Evolutionary conservation across 164 flowering plant species (phyloP), one percentile per base, ranked within the genome.

Genomic region (Vitis labrusca): DNA sequence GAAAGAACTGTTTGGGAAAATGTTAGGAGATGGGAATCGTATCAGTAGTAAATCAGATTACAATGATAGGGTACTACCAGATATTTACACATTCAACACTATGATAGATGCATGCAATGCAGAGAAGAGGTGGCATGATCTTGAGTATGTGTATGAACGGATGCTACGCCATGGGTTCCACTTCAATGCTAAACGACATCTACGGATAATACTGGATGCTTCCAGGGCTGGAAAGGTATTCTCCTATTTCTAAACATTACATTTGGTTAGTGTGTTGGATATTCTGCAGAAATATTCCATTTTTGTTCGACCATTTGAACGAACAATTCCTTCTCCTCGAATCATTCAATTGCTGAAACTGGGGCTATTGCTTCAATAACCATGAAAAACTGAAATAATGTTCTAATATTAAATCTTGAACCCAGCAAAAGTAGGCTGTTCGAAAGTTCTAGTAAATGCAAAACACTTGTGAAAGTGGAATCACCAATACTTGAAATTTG

Each of bases 181-280:
- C 72, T 91, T 89, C 84, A 91, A 89, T 66, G 71, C 82, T n/a
- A 92, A 86, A 74, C 88, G 89, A 50, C 99, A 94, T 77, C 88
- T 90, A 63, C 78, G 75, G 48, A 81, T 92, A 81, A 69, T 92
- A 65, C 17, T 92, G 79, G 88, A 85, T 56, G 94, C 95, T 71
- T 83, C 87, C 30, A 78, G 85, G 69, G 90, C 91, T 52, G 95
- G 97, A 74, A 86, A 91, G 98, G 97, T 94, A 86, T 63, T 53
- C 57, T 64, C 50, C 15, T 4, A 30, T 61, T 58, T 60, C 15
- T 29, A 17, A 7, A 59, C 8, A 23, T 23, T 0, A 23, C 27
- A 23, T 23, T 23, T 23, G 2, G 27, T 23, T 23, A 23, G 27
- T 23, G 27, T 2, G 0, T 23, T 23, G 27, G 27, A 23, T 23